Conservation (phyloP, 75 land plant genomes). For the Sequoia sempervirens region DNA sequence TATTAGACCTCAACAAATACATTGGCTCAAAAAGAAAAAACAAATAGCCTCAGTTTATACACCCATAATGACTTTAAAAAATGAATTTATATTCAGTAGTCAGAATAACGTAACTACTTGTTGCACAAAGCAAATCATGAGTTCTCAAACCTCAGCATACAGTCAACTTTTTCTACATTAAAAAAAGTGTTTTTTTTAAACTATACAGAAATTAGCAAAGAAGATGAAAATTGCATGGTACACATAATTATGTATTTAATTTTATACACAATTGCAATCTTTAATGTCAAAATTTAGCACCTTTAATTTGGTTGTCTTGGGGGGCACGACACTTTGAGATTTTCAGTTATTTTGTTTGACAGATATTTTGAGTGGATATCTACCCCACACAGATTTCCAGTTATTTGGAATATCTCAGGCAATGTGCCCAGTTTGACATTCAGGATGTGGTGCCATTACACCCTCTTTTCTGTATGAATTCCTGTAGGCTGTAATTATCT, state of each 20-base stretch:
- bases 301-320: background rate
- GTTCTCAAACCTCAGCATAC: background rate
- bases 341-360: background rate
- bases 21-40: background rate
- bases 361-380: background rate
- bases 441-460: background rate
- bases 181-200: too few species aligned
- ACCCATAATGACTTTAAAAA: background rate
- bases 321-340: background rate
- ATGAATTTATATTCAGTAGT: background rate
- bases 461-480: too few species aligned
- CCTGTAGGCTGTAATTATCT: background rate
- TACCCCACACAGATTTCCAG: too few species aligned
- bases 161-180: background rate
- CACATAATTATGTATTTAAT: background rate
- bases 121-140: background rate
- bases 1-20: background rate
- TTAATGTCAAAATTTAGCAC: background rate
- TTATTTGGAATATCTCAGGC: too few species aligned
- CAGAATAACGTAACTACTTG: background rate
- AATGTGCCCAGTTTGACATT: background rate
- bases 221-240: background rate
- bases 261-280: background rate
- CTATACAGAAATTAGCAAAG: background rate
- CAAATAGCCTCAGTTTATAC: background rate